phyloP scores from a whole-genome alignment of 2,329 filamentous ascomycete species.

The Colletotrichum musicola region DNA sequence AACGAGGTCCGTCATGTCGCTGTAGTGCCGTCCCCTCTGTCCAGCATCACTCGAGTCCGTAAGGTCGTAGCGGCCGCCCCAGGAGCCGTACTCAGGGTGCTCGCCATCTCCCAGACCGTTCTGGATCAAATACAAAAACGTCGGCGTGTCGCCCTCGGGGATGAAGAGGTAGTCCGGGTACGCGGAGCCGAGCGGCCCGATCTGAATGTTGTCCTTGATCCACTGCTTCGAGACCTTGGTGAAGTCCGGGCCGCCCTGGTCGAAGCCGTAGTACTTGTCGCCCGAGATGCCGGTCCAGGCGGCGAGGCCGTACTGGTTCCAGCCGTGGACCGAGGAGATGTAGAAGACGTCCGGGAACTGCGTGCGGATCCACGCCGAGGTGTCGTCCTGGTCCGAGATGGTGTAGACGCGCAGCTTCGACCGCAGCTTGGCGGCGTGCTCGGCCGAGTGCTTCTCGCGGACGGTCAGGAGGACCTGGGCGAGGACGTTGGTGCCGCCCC shows the following conservation, averaged over 20 bases:
- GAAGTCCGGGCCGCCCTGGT: slow-evolving; percentile 60
- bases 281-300: slow-evolving; percentile 67
- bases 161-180: slow-evolving; percentile 64
- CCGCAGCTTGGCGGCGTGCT: slow-evolving; percentile 51
- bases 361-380: slow-evolving; percentile 66
- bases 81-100: slow-evolving; percentile 60
- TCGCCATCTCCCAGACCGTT: slow-evolving; percentile 61
- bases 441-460: slow-evolving; percentile 41
- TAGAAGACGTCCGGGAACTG: slow-evolving; percentile 68
- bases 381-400: slow-evolving; percentile 71
- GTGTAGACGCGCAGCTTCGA: slow-evolving; percentile 63
- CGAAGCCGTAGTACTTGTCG: slow-evolving; percentile 51
- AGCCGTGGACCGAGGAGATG: slow-evolving; percentile 67
- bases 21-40: slow-evolving; percentile 43
- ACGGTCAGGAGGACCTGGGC: slow-evolving; percentile 62
- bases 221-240: slow-evolving; percentile 62
- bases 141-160: slow-evolving; percentile 66
- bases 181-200: slow-evolving; percentile 56
- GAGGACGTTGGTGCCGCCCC: slow-evolving; percentile 67
- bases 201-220: slow-evolving; percentile 66
- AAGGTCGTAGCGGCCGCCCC: slow-evolving; percentile 61
- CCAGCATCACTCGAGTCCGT: slow-evolving; percentile 45
- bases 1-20: slow-evolving; percentile 46
- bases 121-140: slow-evolving; percentile 62
- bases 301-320: slow-evolving; percentile 66